A percentile compares a stretch with the other conserved stretches of the same genome.
These are phyloP conservation scores for Camillea tinctor DNA, from an alignment of 2,329 filamentous ascomycete genomes.

Conservation along the genomic window DNA sequence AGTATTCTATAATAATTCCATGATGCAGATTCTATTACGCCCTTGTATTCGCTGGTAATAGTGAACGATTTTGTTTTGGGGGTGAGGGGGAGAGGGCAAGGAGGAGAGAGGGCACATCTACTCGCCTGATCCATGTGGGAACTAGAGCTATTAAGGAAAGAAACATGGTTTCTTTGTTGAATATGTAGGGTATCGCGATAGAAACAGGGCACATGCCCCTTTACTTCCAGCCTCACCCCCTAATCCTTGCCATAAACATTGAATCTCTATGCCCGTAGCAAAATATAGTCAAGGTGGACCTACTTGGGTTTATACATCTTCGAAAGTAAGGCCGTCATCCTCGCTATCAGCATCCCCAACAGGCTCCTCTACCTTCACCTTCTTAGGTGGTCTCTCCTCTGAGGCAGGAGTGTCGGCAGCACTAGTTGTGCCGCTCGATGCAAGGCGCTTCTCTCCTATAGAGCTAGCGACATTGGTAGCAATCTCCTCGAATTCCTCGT, in stretches of 20 bases:
- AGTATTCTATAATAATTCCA: not conserved
- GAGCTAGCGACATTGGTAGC: conserved; percentile 24
- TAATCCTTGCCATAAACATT: not conserved
- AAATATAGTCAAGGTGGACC: not conserved
- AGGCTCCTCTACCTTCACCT: conserved; percentile 49
- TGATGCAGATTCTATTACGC: not conserved
- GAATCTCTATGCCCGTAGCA: not conserved
- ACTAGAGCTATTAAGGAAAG: conserved; percentile 1
- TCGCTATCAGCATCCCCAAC: conserved; percentile 33
- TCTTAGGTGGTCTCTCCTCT: conserved; percentile 48
- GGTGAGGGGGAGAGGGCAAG: no score
- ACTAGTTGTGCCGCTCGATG: conserved; percentile 32
- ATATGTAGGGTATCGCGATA: conserved; percentile 18
- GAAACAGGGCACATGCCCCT: not conserved
- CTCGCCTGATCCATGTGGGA: conserved; percentile 1
- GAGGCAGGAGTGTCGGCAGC: conserved; percentile 32
- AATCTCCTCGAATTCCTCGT: conserved; percentile 38
- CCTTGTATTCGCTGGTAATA: conserved; percentile 1
- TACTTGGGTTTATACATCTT: conserved; percentile 39
- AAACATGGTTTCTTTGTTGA: not conserved
- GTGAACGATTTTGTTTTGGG: conserved; percentile 10
- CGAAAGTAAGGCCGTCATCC: conserved; percentile 44
- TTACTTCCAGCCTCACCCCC: not conserved
- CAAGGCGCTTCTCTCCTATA: conserved; percentile 28
- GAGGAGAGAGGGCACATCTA: no score